Base-by-base conservation (phyloP, 305 asterid species). In the Fraxinus ornus region DNA sequence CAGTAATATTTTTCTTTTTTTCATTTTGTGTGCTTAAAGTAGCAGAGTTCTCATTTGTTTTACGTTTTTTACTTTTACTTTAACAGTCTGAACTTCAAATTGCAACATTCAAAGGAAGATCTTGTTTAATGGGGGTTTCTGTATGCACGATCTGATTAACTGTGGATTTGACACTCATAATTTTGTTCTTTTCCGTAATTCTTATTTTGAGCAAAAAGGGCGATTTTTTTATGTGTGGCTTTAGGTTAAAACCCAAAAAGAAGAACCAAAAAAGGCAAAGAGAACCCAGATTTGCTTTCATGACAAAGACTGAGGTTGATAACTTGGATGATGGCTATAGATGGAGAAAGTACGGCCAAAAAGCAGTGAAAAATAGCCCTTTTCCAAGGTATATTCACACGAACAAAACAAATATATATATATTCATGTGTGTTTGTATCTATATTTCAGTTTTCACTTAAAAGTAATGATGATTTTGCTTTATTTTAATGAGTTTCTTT, bases 341-440 rank as follows among this genome's bases (percentile, higher is more conserved):
- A 92, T 95, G 97, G 98, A 91, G 97, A 87, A 95, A 95, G 87
- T 95, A 95, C 87, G 99, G 99, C 64, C 98, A 94, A 85, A 95
- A 95, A 86, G 97, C 97, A 32, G 98, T 95, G 9, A 95, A 95
- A 85, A 90, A 92, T 88, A 95, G 98, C 88, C 97, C 98, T 57
- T 94, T 92, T 76, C 97, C 98, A 81, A 91, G 97, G 98, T 94
- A 87, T 64, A 28, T 57, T 17, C 70, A 78, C 13, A 8, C 57
- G 35, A 26, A 55, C 79, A 32, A 24, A 15, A 64, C 35, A 64
- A 3, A 33, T 4, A 26, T 24, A 22, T 24, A 66, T 7, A 64
- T 64, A 24, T 22, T 21, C 32, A 0, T 22, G 6, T 64, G 33
- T 7, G 30, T 64, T 7, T 64, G 28, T 22, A 64, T 24, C 15